phyloP scores from a whole-genome alignment of 2,329 filamentous ascomycete genomes.

The Aspergillus sp. region DNA sequence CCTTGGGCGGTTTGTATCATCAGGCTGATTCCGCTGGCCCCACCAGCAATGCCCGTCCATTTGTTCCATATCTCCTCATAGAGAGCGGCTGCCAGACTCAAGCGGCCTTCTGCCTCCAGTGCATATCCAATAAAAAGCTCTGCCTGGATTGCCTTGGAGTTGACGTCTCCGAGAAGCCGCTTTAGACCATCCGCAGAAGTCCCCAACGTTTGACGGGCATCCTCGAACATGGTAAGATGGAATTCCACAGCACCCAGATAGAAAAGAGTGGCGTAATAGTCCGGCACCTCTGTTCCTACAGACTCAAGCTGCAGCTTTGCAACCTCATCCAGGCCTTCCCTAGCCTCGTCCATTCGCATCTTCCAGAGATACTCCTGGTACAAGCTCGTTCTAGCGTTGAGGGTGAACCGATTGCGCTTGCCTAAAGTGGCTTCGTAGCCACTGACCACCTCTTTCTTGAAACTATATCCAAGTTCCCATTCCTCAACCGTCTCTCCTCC shows the following conservation, averaged over 20 bases:
- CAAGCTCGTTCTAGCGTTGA: not conserved
- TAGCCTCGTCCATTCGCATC: not conserved
- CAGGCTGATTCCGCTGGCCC: not conserved
- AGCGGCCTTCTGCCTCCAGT: not conserved
- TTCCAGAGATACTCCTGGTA: slow-evolving; percentile 1
- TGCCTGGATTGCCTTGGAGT: not conserved
- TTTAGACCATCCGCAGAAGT: not conserved
- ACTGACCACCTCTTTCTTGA: not conserved
- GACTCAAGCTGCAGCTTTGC: not conserved
- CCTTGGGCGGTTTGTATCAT: not conserved
- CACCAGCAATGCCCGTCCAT: not conserved
- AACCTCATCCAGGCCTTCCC: not conserved
- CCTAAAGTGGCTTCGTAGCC: not conserved
- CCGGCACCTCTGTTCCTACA: not conserved
- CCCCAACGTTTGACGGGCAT: not conserved
- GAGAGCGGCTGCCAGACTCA: not conserved
- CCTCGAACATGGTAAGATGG: not conserved
- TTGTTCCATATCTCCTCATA: not conserved
- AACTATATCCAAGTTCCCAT: not conserved
- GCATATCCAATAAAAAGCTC: not conserved
- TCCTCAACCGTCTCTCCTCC: not conserved
- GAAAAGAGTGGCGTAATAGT: not conserved
- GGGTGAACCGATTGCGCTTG: not conserved
- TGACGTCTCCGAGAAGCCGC: not conserved
- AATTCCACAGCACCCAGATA: not conserved